phyloP scores from a whole-genome alignment of 169 alveolate genomes.

The Babesia gibsoni region DNA sequence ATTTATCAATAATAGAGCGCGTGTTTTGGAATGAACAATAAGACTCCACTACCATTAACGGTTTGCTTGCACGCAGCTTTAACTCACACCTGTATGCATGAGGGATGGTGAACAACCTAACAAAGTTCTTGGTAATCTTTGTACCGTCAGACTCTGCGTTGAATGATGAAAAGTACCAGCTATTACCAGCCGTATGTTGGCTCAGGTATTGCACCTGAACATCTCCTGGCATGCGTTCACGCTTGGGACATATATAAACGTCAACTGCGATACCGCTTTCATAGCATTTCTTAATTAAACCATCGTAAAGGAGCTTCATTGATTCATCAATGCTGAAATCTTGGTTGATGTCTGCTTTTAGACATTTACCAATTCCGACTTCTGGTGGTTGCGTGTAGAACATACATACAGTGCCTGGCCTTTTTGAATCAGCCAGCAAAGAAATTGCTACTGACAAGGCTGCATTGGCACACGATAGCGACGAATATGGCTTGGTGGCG shows the following conservation, averaged over 20 bases:
- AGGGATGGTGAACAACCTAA: conserved; percentile 33
- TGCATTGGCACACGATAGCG: conserved; percentile 65
- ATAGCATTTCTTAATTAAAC: conserved; percentile 38
- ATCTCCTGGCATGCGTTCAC: conserved; percentile 51
- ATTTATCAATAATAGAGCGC: conserved; percentile 56
- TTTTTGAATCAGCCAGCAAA: conserved; percentile 55
- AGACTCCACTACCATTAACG: conserved; percentile 52
- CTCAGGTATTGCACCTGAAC: conserved; percentile 12
- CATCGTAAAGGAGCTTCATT: conserved; percentile 34
- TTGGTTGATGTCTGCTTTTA: conserved; percentile 4
- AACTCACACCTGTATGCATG: conserved; percentile 72
- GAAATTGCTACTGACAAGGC: conserved; percentile 68
- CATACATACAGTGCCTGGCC: conserved; percentile 67
- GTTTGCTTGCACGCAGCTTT: conserved; percentile 64
- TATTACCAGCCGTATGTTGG: conserved; percentile 67
- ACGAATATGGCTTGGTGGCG: conserved; percentile 33
- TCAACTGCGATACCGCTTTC: conserved; percentile 55
- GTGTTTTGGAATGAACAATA: conserved; percentile 66
- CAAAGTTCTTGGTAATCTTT: conserved; percentile 14
- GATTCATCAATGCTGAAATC: conserved; percentile 30
- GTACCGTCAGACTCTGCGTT: background rate
- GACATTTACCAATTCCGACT: conserved; percentile 63
- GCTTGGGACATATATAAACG: conserved; percentile 43
- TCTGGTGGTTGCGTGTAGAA: conserved; percentile 71
- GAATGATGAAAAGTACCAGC: conserved; percentile 39